Evolutionary conservation across 2,329 filamentous ascomycete species (phyloP).

Genomic region (Ascocoryne sarcoides): DNA sequence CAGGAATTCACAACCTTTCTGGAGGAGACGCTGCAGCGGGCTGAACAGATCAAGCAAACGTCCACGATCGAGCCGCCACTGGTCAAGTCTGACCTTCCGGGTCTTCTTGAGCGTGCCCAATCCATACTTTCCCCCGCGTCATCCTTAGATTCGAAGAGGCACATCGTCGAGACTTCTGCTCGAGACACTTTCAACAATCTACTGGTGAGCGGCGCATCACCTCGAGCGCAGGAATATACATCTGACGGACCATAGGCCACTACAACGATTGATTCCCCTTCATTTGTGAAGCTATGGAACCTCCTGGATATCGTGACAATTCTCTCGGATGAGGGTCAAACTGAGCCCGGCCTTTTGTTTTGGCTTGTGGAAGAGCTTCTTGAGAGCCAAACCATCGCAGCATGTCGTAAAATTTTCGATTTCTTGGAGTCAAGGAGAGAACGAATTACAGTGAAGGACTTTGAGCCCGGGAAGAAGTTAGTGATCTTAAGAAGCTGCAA

Average conservation of each 20-base stretch:
- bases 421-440: constrained; percentile 91
- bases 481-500: constrained; percentile 93
- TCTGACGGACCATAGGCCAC: constrained; percentile 49
- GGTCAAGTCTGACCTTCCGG: constrained; percentile 55
- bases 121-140: constrained; percentile 28
- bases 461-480: constrained; percentile 67
- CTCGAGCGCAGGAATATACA: constrained; percentile 19
- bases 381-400: constrained; percentile 90
- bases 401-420: constrained; percentile 85
- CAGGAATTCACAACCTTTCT: constrained; percentile 46
- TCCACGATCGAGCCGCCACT: constrained; percentile 65
- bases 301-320: constrained; percentile 85
- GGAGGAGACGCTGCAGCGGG: constrained; percentile 47
- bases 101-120: constrained; percentile 38
- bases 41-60: constrained; percentile 48
- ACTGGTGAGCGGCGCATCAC: constrained; percentile 49
- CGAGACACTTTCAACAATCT: constrained; percentile 71
- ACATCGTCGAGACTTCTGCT: constrained; percentile 72
- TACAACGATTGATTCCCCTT: constrained; percentile 65
- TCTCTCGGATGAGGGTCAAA: constrained; percentile 71
- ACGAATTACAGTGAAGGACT: constrained; percentile 71
- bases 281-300: constrained; percentile 84
- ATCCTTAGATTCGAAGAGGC: constrained; percentile 30
- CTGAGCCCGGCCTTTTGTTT: constrained; percentile 73
- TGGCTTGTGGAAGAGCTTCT: constrained; percentile 91